Percentiles rank a stretch among this genome's conserved stretches.
These are phyloP conservation scores for Marvania coccoides DNA, from an alignment of 139 green algal genomes.

Conservation along the genomic window DNA sequence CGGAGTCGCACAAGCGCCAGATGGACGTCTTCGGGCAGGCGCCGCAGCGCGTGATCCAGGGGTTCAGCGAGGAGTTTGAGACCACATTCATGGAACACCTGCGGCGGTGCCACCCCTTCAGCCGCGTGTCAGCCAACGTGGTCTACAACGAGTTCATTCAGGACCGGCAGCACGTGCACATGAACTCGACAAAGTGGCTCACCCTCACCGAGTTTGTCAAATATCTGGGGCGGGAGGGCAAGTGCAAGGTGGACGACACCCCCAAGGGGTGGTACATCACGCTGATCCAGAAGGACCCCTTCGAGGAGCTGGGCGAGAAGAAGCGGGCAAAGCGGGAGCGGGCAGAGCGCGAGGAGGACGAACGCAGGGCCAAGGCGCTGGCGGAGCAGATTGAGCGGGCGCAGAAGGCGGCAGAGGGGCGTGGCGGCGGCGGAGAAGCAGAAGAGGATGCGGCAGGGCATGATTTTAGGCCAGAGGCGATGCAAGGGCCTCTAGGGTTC, in stretches of 20 bases:
- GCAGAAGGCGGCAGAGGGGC: slow-evolving; percentile 18
- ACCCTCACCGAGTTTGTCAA: slow-evolving; percentile 87
- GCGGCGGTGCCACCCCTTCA: slow-evolving; percentile 55
- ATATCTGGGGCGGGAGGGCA: slow-evolving; percentile 58
- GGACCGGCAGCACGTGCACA: slow-evolving; percentile 90
- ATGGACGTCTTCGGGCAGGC: slow-evolving; percentile 88
- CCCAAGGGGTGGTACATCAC: slow-evolving; percentile 91
- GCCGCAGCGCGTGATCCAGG: slow-evolving; percentile 63
- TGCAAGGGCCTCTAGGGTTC: slow-evolving; percentile 43
- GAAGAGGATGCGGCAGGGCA: not conserved
- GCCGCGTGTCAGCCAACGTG: slow-evolving; percentile 70
- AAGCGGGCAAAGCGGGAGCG: slow-evolving; percentile 41
- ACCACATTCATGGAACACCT: slow-evolving; percentile 86
- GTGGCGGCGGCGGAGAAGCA: not conserved
- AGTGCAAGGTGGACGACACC: slow-evolving; percentile 92
- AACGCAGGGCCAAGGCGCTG: slow-evolving; percentile 32
- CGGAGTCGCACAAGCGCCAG: slow-evolving; percentile 70
- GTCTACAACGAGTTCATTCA: slow-evolving; percentile 96
- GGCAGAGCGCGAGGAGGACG: slow-evolving; percentile 33
- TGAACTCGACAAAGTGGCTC: slow-evolving; percentile 94
- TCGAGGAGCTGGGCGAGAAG: slow-evolving; percentile 35
- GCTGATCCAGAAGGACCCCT: slow-evolving; percentile 35
- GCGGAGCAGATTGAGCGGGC: slow-evolving; percentile 47
- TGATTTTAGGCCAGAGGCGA: slow-evolving; percentile 41
- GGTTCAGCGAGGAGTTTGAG: slow-evolving; percentile 88